Evolutionary conservation across 805 yeast species (phyloP), one percentile per base, ranked within the genome.

Genomic region (Wickerhamiella bombiphila): DNA sequence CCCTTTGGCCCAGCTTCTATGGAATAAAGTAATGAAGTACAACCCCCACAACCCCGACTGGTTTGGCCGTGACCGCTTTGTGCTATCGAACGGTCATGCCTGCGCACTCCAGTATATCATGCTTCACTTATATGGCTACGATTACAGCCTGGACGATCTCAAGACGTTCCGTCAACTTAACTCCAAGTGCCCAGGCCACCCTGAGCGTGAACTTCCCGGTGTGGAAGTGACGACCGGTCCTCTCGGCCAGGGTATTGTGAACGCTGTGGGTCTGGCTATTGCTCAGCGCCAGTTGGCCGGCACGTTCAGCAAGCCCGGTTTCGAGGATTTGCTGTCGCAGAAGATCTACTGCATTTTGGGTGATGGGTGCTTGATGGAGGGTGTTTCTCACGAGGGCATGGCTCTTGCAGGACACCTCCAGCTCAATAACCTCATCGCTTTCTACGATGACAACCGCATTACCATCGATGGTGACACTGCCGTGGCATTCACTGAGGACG

Each of bases 201-300:
- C 98, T 40, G 98, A 88, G 68, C 72, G 53, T 36, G 93, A 80
- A 56, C 70, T 80, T 43, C 85, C 91, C 37, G 97, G 97, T 60
- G 74, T 85, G 43, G 98, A 88, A 61, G 94, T 86, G 55, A 85
- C 97, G 61, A 88, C 97, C 45, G 98, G 98, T 62, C 97, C 98
- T 41, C 74, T 88, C 55, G 98, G 98, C 60, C 98, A 88, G 68
- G 98, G 98, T 77, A 72, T 88, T 53, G 70, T 79, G 53, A 86
- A 83, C 60, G 96, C 96, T 39, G 93, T 88, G 53, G 98, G 98
- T 68, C 59, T 88, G 50, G 97, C 98, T 41, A 72, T 88, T 55
- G 98, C 95, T 44, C 93, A 83, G 66, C 74, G 76, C 50, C 86
- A 83, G 64, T 65, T 81, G 44, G 94, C 93, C 52, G 94, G 95